These are phyloP conservation scores for Sphaceloma murrayae DNA, from an alignment of 2,329 filamentous ascomycete species.

Conservation along the genomic window DNA sequence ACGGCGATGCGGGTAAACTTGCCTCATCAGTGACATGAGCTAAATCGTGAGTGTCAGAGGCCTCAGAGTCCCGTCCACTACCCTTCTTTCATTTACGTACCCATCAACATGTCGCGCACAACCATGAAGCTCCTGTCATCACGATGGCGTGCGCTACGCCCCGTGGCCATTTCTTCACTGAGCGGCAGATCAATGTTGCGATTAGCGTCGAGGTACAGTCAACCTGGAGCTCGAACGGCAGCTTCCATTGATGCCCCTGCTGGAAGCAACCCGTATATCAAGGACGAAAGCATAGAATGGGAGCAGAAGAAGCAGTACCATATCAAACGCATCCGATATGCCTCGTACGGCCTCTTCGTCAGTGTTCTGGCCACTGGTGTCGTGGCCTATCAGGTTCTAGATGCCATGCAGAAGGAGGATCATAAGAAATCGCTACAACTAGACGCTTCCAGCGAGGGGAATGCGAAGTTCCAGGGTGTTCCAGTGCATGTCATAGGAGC, in stretches of 20 bases:
- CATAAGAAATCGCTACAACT: conserved; percentile 25
- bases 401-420: conserved; percentile 25
- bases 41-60: no score
- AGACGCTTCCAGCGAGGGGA: conserved; percentile 28
- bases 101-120: conserved; percentile 15
- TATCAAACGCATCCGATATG: conserved; percentile 29
- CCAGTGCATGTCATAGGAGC: conserved; percentile 52
- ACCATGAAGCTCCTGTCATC: conserved; percentile 20
- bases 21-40: no score
- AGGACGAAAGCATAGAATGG: conserved; percentile 21
- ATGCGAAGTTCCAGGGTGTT: conserved; percentile 42
- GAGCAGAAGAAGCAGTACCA: conserved; percentile 27
- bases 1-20: no score
- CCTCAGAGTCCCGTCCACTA: no score
- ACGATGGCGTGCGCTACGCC: conserved; percentile 16
- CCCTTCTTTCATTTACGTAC: no score
- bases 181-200: conserved; percentile 22
- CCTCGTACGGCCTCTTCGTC: conserved; percentile 29
- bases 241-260: conserved; percentile 18
- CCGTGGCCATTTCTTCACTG: background rate
- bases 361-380: conserved; percentile 25
- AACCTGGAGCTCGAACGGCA: conserved; percentile 25
- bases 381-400: conserved; percentile 28
- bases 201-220: conserved; percentile 29
- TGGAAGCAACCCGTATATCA: conserved; percentile 21